Base-by-base conservation (phyloP, 2,329 filamentous ascomycete species). In the Pestalotiopsis sp. region DNA sequence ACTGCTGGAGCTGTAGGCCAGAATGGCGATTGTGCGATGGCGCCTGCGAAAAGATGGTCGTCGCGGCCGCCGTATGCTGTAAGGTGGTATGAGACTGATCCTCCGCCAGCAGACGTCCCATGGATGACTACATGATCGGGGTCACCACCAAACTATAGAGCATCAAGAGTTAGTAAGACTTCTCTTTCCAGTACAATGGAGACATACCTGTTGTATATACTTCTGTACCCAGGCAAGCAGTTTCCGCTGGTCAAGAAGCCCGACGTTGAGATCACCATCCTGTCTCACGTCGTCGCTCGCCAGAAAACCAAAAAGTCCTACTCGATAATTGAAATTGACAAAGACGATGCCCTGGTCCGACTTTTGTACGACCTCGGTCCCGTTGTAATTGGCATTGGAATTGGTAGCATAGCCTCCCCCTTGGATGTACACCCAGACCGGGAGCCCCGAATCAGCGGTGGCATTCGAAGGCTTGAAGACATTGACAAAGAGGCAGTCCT, bases 261-360 rank as follows among this genome's bases (percentile, higher is more conserved):
- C 92, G 72, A 88, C 88, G 75, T 93, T 93, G 45, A 89, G 20
- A 17, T 63, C 45, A 3, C 62, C 66, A 23, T 64, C 41, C 2
- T 45, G 75, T 69, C 84, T 85, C 1, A 86, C 85, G 72, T 70
- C 75, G 72, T 90, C 86, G 20, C 85, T 84, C 2, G 87, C 86
- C 6, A 93, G 81, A 75, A 93, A 94, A 0, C 92, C 92, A 72
- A 88, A 93, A 0, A 87, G 84, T 0, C 91, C 91, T 14, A 94
- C 90, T 3, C 92, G 88, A 75, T 94, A 93, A 78, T 93, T 94
- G 79, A 92, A 86, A 14, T 66, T 66, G 49, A 66, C 64, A 39
- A 66, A 66, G 49, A 66, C 49, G 17, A 66, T 36, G 5, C 31
- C 23, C 1, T 58, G 23, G 9, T 25, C 64, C 5, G 64, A 66